Conservation (phyloP, 208 protist genomes). For the Novymonas esmeraldas region DNA sequence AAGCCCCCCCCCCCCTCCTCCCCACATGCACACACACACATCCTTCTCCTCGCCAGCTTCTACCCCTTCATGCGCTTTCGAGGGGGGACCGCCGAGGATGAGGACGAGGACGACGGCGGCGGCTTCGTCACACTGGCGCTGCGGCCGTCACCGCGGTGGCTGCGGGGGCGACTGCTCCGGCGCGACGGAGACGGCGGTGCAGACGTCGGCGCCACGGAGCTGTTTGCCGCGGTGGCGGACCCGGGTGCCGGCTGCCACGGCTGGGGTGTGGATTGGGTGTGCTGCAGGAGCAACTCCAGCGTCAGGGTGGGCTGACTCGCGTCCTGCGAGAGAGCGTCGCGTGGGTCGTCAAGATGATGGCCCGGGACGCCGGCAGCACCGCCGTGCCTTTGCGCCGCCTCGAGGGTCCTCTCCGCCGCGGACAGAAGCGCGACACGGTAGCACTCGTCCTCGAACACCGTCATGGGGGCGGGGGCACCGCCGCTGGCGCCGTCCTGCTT, state of each 20-base stretch:
- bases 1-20: background rate
- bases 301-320: slow-evolving; percentile 20
- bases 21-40: no score
- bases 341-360: no score
- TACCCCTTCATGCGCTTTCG: no score
- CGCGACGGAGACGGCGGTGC: background rate
- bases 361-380: background rate
- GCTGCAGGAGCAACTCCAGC: slow-evolving; percentile 33
- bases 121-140: no score
- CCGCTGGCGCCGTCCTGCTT: slow-evolving; percentile 4
- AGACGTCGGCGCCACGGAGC: background rate
- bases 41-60: no score
- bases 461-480: slow-evolving; percentile 6
- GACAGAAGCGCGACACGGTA: slow-evolving; percentile 29
- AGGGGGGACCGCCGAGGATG: no score
- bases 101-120: no score
- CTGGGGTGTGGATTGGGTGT: slow-evolving; percentile 21
- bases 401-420: background rate
- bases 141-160: background rate
- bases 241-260: slow-evolving; percentile 4
- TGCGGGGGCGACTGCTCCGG: no score
- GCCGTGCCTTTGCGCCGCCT: no score
- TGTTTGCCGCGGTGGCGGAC: background rate
- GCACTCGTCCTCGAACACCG: slow-evolving; percentile 33
- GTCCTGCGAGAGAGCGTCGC: background rate